These are phyloP conservation scores for Juglanconis oblonga DNA, from an alignment of 2,329 filamentous ascomycete genomes.

Conservation along the genomic window DNA sequence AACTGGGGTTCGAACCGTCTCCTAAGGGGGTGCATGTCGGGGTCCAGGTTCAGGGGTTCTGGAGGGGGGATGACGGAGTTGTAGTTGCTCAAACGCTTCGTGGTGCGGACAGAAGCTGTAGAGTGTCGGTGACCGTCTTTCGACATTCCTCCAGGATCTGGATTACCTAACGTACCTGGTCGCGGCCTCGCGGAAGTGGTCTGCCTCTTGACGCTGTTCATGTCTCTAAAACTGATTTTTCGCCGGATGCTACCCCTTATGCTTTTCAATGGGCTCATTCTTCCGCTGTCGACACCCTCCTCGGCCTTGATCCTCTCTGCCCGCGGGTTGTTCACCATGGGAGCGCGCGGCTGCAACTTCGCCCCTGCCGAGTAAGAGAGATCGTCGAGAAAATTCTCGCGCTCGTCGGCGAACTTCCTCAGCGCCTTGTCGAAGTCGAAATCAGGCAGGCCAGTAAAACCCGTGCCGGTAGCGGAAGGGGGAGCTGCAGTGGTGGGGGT, in stretches of 20 bases:
- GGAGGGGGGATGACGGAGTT: conserved; percentile 96
- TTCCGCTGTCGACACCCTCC: conserved; percentile 54
- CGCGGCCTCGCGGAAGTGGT: conserved; percentile 72
- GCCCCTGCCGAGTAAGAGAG: conserved; percentile 84
- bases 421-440: conserved; percentile 93
- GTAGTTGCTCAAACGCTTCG: conserved; percentile 90
- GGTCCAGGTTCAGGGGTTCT: conserved; percentile 83
- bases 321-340: conserved; percentile 74
- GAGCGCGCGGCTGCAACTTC: conserved; percentile 65
- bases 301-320: conserved; percentile 79
- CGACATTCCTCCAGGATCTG: conserved; percentile 8
- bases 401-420: conserved; percentile 90
- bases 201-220: conserved; percentile 91
- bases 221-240: conserved; percentile 88
- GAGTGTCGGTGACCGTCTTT: conserved; percentile 29
- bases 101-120: conserved; percentile 66
- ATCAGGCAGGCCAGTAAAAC: conserved; percentile 48
- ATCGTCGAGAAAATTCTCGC: conserved; percentile 90
- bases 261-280: conserved; percentile 53
- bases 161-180: conserved; percentile 57
- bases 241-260: conserved; percentile 84
- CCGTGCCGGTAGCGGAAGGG: conserved; percentile 23
- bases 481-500: not conserved
- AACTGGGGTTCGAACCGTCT: conserved; percentile 94
- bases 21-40: conserved; percentile 93